Base-by-base conservation (phyloP, 306 rosid species). In the Elaeagnus macrophylla region DNA sequence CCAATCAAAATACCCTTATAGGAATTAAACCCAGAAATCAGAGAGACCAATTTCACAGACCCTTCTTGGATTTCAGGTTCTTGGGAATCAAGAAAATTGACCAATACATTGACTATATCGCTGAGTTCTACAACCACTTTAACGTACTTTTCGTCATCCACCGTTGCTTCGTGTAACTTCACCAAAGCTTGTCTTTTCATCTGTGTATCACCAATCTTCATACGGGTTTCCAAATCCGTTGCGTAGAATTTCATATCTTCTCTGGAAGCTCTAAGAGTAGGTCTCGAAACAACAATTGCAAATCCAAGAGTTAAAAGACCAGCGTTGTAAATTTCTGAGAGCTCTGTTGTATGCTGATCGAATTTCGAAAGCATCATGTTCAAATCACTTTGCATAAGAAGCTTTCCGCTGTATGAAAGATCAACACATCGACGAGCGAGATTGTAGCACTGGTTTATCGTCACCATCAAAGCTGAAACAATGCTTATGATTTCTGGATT, bases 361-460 rank as follows among this genome's bases (percentile, higher is more conserved):
- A 88, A 49, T 49, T 75, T 82, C 37, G 84, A 72, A 43, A 69
- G 70, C 25, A 79, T 62, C 37, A 76, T 75, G 57, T 85, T 90
- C 76, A 88, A 76, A 60, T 88, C 97, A 68, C 95, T 85, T 75
- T 85, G 97, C 97, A 88, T 88, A 71, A 88, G 68, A 12, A 88
- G 91, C 86, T 88, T 88, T 53, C 97, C 97, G 43, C 89, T 80
- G 68, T 78, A 88, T 0, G 97, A 82, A 8, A 84, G 77, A 54
- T 84, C 89, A 46, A 79, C 69, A 54, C 97, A 88, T 8, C 88
- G 97, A 14, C 77, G 78, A 25, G 86, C 91, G 35, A 82, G 81
- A 42, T 80, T 84, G 64, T 72, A 59, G 64, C 84, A 84, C 62
- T 88, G 86, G 19, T 69, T 71, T 20, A 64, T 58, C 16, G 95